phyloP scores from a whole-genome alignment of 257 asterid species.

The Coffea eugenioides region DNA sequence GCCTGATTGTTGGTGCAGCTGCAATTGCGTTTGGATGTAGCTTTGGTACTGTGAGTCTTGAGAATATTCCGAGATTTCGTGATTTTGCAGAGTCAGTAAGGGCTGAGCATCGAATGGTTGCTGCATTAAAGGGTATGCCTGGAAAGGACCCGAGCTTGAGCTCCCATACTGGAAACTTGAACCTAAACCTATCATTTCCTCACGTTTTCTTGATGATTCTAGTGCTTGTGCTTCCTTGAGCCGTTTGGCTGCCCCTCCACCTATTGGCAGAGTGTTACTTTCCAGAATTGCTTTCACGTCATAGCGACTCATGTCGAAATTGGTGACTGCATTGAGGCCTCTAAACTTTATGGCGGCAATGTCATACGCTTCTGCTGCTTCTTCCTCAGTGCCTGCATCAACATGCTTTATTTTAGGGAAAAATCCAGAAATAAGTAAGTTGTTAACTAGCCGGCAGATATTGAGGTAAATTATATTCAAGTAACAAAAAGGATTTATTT shows the following conservation, averaged over 20 bases:
- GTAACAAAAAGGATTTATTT: no score
- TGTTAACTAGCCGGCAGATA: background rate
- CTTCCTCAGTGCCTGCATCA: slow-evolving; percentile 75
- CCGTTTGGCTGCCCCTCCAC: slow-evolving; percentile 88
- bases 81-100: slow-evolving; percentile 49
- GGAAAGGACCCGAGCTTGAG: slow-evolving; percentile 33
- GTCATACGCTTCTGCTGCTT: slow-evolving; percentile 97
- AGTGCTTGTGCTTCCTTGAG: slow-evolving; percentile 78
- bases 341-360: slow-evolving; percentile 87
- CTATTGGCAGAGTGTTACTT: slow-evolving; percentile 79
- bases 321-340: slow-evolving; percentile 81
- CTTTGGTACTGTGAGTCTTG: slow-evolving; percentile 42
- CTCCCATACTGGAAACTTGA: slow-evolving; percentile 51
- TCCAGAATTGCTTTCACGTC: slow-evolving; percentile 85
- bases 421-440: background rate
- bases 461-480: background rate
- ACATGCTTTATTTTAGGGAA: background rate
- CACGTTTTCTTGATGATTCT: slow-evolving; percentile 65
- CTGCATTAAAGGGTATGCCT: slow-evolving; percentile 47
- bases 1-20: slow-evolving; percentile 40
- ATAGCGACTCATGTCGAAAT: slow-evolving; percentile 88
- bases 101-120: slow-evolving; percentile 49
- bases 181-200: slow-evolving; percentile 56
- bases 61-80: slow-evolving; percentile 38
- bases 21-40: slow-evolving; percentile 63